A percentile compares a stretch with the other conserved stretches of the same genome.
Evolutionary conservation across 495 filamentous ascomycete genomes (phyloP).

Genomic region (Articulospora tetracladia): DNA sequence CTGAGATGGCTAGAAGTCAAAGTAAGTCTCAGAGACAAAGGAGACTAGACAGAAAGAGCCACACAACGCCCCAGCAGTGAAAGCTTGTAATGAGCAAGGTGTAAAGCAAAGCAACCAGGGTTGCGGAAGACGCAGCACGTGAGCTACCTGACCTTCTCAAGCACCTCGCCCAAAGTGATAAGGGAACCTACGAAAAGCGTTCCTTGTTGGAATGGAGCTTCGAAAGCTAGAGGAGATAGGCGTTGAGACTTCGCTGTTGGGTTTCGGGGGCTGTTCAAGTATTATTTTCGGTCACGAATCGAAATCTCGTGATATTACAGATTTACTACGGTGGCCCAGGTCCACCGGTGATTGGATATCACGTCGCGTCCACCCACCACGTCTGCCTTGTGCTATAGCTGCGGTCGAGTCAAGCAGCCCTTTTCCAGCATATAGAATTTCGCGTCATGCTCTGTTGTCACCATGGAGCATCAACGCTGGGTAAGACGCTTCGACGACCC

Average conservation of each 20-base stretch:
- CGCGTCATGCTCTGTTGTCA: slow-evolving; percentile 23
- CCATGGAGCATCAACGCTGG: slow-evolving; percentile 26
- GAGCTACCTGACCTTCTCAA: not conserved
- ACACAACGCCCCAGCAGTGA: too few species aligned
- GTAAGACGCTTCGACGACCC: slow-evolving; percentile 17
- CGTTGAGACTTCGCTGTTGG: too few species aligned
- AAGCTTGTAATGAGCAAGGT: too few species aligned
- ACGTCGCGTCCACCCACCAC: slow-evolving; percentile 18
- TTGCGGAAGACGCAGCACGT: not conserved
- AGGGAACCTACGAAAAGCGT: not conserved
- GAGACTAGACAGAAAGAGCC: too few species aligned
- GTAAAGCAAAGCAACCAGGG: too few species aligned
- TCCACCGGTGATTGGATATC: slow-evolving; percentile 4
- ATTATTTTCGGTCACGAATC: not conserved
- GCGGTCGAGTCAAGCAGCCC: not conserved
- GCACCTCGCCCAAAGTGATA: not conserved
- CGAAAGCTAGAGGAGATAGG: too few species aligned
- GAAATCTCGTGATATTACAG: not conserved
- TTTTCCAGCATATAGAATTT: not conserved
- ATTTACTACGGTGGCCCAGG: not conserved
- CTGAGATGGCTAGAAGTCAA: not conserved
- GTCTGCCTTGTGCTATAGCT: not conserved
- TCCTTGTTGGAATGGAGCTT: too few species aligned
- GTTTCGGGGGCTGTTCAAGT: too few species aligned
- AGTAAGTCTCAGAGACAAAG: not conserved